These are phyloP conservation scores for Plasmodium yoelii DNA, from an alignment of 169 alveolate species.

Conservation along the genomic window DNA sequence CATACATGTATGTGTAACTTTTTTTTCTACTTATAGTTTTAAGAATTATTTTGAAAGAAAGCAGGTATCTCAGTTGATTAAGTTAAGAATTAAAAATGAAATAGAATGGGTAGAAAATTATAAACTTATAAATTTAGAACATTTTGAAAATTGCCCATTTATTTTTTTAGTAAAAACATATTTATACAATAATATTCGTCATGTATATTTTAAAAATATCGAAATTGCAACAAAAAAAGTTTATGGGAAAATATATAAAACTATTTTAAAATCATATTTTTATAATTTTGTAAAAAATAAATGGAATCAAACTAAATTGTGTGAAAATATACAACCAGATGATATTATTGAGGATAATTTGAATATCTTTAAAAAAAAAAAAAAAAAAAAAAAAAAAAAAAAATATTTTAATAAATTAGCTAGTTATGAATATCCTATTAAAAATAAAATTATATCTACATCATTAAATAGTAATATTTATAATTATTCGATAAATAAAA, in stretches of 20 bases:
- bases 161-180: conserved; percentile 8
- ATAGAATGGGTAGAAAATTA: not conserved
- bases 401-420: too few species aligned
- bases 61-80: not conserved
- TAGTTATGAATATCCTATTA: too few species aligned
- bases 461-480: too few species aligned
- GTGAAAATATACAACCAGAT: not conserved
- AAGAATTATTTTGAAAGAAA: conserved; percentile 1
- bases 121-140: conserved; percentile 14
- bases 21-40: conserved; percentile 12
- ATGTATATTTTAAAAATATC: conserved; percentile 12
- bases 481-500: too few species aligned
- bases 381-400: too few species aligned
- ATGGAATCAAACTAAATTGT: not conserved
- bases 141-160: not conserved
- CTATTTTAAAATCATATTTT: conserved; percentile 4
- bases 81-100: conserved; percentile 2
- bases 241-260: conserved; percentile 28
- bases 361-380: not conserved
- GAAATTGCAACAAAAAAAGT: conserved; percentile 1
- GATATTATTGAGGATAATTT: not conserved
- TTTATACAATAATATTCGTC: not conserved
- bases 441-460: too few species aligned
- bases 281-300: not conserved
- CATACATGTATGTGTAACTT: not conserved